These are phyloP conservation scores for Heterococcus sp. DNA, from an alignment of 108 stramenopile species.

Conservation along the genomic window DNA sequence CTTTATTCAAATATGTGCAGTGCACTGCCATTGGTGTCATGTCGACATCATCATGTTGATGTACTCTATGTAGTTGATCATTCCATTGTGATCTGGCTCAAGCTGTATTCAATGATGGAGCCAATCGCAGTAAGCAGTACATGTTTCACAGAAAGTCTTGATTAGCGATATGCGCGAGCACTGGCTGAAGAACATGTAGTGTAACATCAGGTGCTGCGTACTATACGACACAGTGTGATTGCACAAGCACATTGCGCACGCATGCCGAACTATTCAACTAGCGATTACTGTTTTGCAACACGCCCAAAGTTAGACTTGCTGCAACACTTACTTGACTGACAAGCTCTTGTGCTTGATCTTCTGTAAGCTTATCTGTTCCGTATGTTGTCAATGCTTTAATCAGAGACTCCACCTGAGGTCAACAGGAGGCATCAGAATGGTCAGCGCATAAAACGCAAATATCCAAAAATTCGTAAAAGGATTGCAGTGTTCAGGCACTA, in stretches of 20 bases:
- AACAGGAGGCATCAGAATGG: background rate
- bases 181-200: background rate
- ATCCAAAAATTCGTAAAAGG: background rate
- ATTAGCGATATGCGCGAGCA: background rate
- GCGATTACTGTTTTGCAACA: no score
- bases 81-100: slow-evolving; percentile 6
- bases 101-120: background rate
- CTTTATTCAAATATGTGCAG: no score
- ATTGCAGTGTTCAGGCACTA: no score
- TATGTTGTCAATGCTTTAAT: slow-evolving; percentile 57
- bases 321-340: slow-evolving; percentile 53
- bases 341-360: slow-evolving; percentile 63
- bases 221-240: background rate
- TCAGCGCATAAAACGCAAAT: background rate
- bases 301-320: background rate
- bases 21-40: background rate
- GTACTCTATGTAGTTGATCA: background rate
- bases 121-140: background rate
- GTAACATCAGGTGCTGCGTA: background rate
- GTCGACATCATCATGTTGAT: background rate
- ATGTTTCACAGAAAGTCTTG: background rate
- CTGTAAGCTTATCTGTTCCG: slow-evolving; percentile 59
- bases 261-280: no score
- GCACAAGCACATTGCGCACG: background rate
- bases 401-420: slow-evolving; percentile 29